These are phyloP conservation scores for Phalaenopsis hybrid DNA, from an alignment of 116 monocot species.

Conservation along the genomic window DNA sequence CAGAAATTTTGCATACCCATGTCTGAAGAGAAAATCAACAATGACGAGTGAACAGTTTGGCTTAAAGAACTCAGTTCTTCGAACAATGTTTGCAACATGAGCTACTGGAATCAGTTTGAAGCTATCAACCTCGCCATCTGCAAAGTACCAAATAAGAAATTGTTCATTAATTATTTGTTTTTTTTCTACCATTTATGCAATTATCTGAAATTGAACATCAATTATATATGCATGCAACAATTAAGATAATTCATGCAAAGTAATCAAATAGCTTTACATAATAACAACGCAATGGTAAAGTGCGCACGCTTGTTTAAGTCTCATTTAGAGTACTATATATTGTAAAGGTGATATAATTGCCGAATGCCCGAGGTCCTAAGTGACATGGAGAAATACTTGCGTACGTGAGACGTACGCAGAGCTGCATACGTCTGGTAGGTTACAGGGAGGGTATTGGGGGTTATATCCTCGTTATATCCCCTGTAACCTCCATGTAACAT, in stretches of 20 bases:
- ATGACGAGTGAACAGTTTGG: constrained; percentile 81
- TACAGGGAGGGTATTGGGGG: no score
- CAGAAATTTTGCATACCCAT: constrained; percentile 48
- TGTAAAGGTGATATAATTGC: neutral
- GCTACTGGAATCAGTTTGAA: constrained; percentile 59
- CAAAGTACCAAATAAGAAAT: neutral
- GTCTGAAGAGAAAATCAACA: constrained; percentile 87
- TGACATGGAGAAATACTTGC: no score
- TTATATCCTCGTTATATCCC: no score
- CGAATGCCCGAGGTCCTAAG: neutral
- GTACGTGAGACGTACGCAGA: no score
- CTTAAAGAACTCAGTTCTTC: constrained; percentile 73
- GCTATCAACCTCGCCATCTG: constrained; percentile 96
- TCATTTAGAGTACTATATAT: neutral
- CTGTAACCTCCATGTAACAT: no score
- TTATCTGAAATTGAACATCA: neutral
- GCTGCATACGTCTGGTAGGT: no score
- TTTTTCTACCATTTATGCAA: no score
- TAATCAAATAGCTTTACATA: neutral
- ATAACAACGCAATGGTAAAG: neutral
- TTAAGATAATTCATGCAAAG: neutral
- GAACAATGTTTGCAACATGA: constrained; percentile 71
- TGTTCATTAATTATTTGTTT: neutral
- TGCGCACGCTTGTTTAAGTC: neutral
- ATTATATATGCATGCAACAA: neutral